Conservation (phyloP, 441 rosid species). For the Populus hybrid region DNA sequence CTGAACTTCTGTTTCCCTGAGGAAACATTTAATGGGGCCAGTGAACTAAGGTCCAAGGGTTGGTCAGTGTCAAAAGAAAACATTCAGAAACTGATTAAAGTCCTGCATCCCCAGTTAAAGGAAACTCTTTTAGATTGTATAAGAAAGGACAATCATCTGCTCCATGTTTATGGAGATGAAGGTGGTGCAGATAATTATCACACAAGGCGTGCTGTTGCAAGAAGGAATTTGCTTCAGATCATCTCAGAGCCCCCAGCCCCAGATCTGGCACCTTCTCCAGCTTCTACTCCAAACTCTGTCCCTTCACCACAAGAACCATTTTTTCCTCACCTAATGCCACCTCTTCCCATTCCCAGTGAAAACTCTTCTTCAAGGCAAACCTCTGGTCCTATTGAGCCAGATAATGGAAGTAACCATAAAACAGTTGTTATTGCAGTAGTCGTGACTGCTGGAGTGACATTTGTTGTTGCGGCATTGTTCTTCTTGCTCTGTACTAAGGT, state of each 20-base stretch:
- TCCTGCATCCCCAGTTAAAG: conserved; percentile 41
- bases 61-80: conserved; percentile 31
- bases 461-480: conserved; percentile 55
- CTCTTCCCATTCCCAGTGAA: conserved; percentile 21
- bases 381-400: conserved; percentile 27
- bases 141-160: conserved; percentile 43
- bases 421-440: conserved; percentile 64
- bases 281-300: conserved; percentile 21
- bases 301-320: conserved; percentile 31
- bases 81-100: conserved; percentile 36
- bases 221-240: conserved; percentile 49
- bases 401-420: conserved; percentile 25
- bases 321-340: conserved; percentile 32
- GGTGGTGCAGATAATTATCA: conserved; percentile 36
- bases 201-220: conserved; percentile 25
- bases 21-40: conserved; percentile 21
- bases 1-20: conserved; percentile 42
- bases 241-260: conserved; percentile 17
- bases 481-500: conserved; percentile 57
- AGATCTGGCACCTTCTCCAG: conserved; percentile 19
- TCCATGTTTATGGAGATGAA: conserved; percentile 36
- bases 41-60: conserved; percentile 25
- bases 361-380: conserved; percentile 24
- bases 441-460: conserved; percentile 68
- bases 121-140: conserved; percentile 54